Base-by-base conservation (phyloP, 2,329 filamentous ascomycete genomes). In the Aspergillus floridensis region DNA sequence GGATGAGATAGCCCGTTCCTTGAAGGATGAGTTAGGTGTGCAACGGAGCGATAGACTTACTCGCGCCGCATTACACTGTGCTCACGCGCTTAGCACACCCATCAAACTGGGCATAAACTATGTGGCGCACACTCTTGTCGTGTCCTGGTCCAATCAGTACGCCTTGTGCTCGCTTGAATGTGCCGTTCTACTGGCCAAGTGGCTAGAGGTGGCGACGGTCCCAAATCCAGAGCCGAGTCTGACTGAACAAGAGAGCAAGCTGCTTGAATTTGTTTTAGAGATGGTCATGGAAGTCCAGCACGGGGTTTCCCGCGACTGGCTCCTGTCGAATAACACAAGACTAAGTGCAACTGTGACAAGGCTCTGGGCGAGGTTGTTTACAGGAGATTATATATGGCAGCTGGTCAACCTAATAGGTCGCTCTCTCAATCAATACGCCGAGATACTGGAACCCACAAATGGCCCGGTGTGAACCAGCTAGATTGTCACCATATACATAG, bases 121-220 rank as follows among this genome's bases (percentile, higher is more conserved):
- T 14, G 82, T 85, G 0, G 82, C 82, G 0, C 74, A 80, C 16
- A 85, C 81, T 16, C 82, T 85, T 53, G 81, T 82, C 0, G 82
- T 84, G 49, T 81, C 84, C 51, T 85, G 83, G 82, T 83, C 81
- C 4, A 82, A 84, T 2, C 76, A 84, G n/a, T 82, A 85, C 55
- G 82, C 82, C 0, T 73, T 85, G 0, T 83, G 81, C 4, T 81
- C 80, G 1, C 73, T 86, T 0, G 83, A 86, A 63, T 84, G 82
- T 21, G 82, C 81, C 0, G 77, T 85, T 0, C 70, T 86, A 2
- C 69, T 85, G 0, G 81, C 80, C 14, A 85, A 84, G 49, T 75
- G 73, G 72, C 68, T 75, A 1, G 72, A 75, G 22, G 70, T 65
- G 3, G 71, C 70, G 4, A 74, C 72, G 0, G 67, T 69, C 0